A percentile compares a stretch with the other conserved stretches of the same genome.
These are phyloP conservation scores for Prunella vulgaris DNA, from an alignment of 257 asterid species.

Conservation along the genomic window DNA sequence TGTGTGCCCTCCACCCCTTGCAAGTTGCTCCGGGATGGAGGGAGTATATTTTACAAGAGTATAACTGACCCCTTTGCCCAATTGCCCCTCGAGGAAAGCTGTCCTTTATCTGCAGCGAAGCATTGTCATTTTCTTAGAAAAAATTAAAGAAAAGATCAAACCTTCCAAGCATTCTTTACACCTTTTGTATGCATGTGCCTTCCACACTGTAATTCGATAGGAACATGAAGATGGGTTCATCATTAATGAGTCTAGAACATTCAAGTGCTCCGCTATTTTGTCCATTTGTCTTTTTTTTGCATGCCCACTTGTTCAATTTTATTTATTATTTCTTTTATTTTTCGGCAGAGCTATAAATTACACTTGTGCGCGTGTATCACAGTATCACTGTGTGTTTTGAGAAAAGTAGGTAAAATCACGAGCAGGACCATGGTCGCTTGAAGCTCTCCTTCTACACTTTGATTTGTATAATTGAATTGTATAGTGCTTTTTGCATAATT, in stretches of 20 bases:
- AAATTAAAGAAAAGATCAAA: no score
- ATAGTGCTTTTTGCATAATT: slow-evolving; percentile 9
- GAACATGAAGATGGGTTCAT: not conserved
- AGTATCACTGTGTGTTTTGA: not conserved
- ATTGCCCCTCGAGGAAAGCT: no score
- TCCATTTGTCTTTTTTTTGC: not conserved
- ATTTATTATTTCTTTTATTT: not conserved
- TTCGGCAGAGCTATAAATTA: not conserved
- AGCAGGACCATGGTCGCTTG: not conserved
- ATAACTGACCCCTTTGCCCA: no score
- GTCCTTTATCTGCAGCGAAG: no score
- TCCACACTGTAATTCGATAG: not conserved
- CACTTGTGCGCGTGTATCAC: not conserved
- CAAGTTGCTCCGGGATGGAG: no score
- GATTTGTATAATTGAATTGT: not conserved
- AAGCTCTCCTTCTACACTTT: not conserved
- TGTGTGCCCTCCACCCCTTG: no score
- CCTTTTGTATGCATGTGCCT: not conserved
- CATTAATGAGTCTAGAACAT: not conserved
- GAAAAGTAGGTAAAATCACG: not conserved
- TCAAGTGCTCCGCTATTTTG: not conserved
- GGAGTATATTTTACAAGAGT: no score
- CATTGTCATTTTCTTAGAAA: no score
- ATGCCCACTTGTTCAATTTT: not conserved
- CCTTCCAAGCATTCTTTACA: not conserved